Percentiles rank a stretch among this genome's conserved stretches.
These are phyloP conservation scores for Lagenidium giganteum DNA, from an alignment of 352 stramenopile species.

Conservation along the genomic window DNA sequence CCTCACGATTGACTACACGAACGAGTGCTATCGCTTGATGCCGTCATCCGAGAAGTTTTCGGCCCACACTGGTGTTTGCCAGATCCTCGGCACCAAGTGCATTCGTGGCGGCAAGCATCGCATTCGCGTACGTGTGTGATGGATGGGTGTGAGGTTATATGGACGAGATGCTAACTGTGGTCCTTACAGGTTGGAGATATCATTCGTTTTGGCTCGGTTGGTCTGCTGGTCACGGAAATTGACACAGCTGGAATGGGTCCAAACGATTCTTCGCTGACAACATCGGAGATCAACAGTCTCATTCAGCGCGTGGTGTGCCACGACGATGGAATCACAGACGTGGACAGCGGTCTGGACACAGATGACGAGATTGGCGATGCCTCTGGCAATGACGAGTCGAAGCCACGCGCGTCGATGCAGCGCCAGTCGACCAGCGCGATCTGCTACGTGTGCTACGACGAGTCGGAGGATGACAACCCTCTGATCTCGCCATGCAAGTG, in stretches of 20 bases:
- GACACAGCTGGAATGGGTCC: slow-evolving; percentile 63
- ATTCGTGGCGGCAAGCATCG: slow-evolving; percentile 81
- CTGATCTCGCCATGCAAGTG: slow-evolving; percentile 95
- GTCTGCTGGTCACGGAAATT: slow-evolving; percentile 79
- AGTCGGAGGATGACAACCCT: slow-evolving; percentile 85
- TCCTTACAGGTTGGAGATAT: slow-evolving; percentile 84
- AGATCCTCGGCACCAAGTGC: slow-evolving; percentile 84
- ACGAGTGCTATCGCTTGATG: slow-evolving; percentile 80
- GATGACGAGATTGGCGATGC: slow-evolving; percentile 81
- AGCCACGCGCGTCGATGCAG: slow-evolving; percentile 61
- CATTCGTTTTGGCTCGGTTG: slow-evolving; percentile 80
- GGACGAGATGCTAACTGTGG: no score
- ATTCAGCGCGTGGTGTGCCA: slow-evolving; percentile 82
- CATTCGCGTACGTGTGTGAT: slow-evolving; percentile 29
- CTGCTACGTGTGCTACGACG: slow-evolving; percentile 87
- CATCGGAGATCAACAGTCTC: slow-evolving; percentile 71
- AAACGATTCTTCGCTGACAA: slow-evolving; percentile 67
- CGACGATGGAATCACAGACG: slow-evolving; percentile 69
- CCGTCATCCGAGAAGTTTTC: slow-evolving; percentile 85
- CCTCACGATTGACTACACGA: slow-evolving; percentile 85
- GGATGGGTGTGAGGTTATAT: no score
- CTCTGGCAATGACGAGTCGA: slow-evolving; percentile 81
- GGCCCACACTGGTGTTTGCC: slow-evolving; percentile 80
- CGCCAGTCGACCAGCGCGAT: slow-evolving; percentile 76
- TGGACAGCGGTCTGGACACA: slow-evolving; percentile 81